These are phyloP conservation scores for Scutellaria baicalensis DNA, from an alignment of 257 asterid genomes.

Conservation along the genomic window DNA sequence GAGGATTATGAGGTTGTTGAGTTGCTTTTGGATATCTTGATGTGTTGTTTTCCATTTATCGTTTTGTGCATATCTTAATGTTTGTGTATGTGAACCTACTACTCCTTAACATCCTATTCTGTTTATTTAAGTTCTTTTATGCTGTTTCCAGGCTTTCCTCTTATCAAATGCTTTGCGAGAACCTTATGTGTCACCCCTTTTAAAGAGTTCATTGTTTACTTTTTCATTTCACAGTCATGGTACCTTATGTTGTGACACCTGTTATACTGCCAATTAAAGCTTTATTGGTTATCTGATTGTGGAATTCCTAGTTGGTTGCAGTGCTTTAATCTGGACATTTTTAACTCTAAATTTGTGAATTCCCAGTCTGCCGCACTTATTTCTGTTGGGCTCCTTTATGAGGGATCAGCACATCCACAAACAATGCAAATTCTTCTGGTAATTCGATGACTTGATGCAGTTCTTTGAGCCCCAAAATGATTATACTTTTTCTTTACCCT, in stretches of 20 bases:
- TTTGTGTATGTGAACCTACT: not conserved
- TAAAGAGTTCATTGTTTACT: not conserved
- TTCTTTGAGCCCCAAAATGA: not conserved
- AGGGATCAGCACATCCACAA: slow-evolving; percentile 96
- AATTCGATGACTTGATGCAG: slow-evolving; percentile 21
- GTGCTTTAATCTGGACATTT: not conserved
- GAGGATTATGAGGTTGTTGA: not conserved
- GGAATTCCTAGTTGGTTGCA: slow-evolving; percentile 5
- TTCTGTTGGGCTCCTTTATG: slow-evolving; percentile 88
- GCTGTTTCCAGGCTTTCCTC: not conserved
- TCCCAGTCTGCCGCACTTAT: slow-evolving; percentile 90
- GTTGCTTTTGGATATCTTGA: not conserved
- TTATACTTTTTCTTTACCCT: not conserved
- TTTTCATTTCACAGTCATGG: not conserved
- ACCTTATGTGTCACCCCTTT: not conserved
- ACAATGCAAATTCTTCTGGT: slow-evolving; percentile 98
- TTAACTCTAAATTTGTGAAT: slow-evolving; percentile 1
- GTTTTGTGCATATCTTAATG: not conserved
- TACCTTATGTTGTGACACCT: slow-evolving; percentile 8
- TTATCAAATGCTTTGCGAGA: slow-evolving; percentile 1
- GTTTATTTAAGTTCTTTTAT: slow-evolving; percentile 2
- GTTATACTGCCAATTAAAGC: not conserved
- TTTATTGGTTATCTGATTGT: slow-evolving; percentile 4
- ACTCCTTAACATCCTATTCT: not conserved
- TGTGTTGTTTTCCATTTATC: not conserved